Base-by-base conservation (phyloP, 345 rosid species). In the Litchi chinensis region DNA sequence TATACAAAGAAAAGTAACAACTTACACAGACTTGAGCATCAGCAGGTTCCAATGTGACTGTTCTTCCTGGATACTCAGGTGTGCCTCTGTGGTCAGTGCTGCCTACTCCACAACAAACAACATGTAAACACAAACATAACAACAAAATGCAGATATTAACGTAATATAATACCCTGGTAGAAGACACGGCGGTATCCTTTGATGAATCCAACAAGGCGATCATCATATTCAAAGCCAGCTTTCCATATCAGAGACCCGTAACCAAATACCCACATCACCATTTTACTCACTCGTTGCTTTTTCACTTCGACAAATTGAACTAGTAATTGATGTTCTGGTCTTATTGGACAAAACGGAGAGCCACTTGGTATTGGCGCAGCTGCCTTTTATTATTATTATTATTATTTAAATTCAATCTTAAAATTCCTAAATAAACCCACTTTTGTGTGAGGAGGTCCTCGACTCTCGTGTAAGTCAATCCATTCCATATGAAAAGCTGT, bases 61-160 rank as follows among this genome's bases (percentile, higher is more conserved):
- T 92, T 83, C 97, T 90, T 74, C 98, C 96, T 0, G 99, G 98
- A 79, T 79, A 92, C 50, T 89, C 89, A 5, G 90, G 92, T 44
- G 98, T 93, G 46, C 98, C 98, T 87, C 97, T 86, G 80, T 95
- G 98, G 74, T 95, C 98, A 66, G 97, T 95, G 80, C 98, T 95
- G 52, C 99, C 97, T 93, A n/a, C 24, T 44, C 63, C 63, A 66
- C 48, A 75, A 80, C 10, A 76, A 32, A 43, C 48, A 22, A 8
- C 37, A 73, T 0, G 16, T 40, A 41, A 28, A 19, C 24, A 75
- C 26, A 37, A 65, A 60, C 50, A 46, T 46, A 44, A 63, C 19
- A 22, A 10, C 59, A 10, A 4, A 64, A 39, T 18, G 8, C 2
- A 76, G 52, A 37, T 18, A 65, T 8, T 56, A 3, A 10, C 4